Percentiles rank a stretch among this genome's conserved stretches.
These are phyloP conservation scores for Skeletonema tropicum DNA, from an alignment of 108 stramenopile species.

Conservation along the genomic window DNA sequence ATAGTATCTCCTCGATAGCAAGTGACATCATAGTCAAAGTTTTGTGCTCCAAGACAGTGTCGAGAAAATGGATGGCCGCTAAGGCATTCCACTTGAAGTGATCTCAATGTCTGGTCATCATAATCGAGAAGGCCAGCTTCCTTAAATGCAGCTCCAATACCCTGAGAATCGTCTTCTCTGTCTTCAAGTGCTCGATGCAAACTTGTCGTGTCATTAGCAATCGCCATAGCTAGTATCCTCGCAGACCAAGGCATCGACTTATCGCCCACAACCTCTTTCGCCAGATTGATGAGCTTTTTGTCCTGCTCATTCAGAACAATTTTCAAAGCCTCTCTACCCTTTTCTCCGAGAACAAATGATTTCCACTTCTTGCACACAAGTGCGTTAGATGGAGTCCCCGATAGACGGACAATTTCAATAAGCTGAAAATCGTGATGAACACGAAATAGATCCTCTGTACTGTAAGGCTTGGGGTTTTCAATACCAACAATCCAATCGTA, in stretches of 20 bases:
- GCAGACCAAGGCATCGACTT: conserved; percentile 13
- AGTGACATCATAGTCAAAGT: too few relatives aligned
- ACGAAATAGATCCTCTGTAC: neutral
- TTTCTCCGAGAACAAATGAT: conserved; percentile 17
- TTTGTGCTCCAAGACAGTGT: neutral
- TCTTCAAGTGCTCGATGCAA: neutral
- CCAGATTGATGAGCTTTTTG: neutral
- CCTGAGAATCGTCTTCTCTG: neutral
- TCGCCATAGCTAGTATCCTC: conserved; percentile 24
- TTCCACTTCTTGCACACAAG: conserved; percentile 29
- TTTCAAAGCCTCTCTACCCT: conserved; percentile 13
- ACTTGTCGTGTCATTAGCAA: conserved; percentile 9
- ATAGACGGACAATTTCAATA: neutral
- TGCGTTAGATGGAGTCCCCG: neutral
- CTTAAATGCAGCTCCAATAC: neutral
- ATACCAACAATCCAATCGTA: conserved; percentile 9
- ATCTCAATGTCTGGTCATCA: neutral
- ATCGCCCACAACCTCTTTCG: neutral
- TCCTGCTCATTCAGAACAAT: neutral
- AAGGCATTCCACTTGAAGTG: too few relatives aligned
- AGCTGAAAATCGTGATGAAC: too few relatives aligned
- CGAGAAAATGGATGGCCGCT: neutral
- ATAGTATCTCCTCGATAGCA: neutral
- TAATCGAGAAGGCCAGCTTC: neutral
- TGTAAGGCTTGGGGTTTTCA: neutral